Evolutionary conservation across 2,329 filamentous ascomycete genomes (phyloP).

Genomic region (Zopfia rhizophila): DNA sequence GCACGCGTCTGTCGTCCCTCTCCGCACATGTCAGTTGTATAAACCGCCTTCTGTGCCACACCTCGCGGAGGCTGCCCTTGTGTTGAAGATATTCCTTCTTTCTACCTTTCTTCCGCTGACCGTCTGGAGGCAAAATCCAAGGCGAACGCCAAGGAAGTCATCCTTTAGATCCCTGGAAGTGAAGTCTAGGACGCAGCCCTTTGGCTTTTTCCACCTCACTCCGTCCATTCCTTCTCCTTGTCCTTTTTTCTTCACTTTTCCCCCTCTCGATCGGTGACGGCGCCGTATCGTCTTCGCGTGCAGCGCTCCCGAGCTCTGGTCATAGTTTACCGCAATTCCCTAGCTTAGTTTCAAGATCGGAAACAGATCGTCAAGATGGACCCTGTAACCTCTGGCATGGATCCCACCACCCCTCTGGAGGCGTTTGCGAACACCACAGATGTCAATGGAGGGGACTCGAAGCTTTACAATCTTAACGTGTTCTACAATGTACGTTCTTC

Average conservation of each 20-base stretch:
- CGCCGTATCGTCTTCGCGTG: slow-evolving; percentile 1
- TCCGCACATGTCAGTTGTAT: slow-evolving; percentile 16
- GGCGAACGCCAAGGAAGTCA: slow-evolving; percentile 35
- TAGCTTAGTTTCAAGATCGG: slow-evolving; percentile 7
- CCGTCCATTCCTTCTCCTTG: slow-evolving; percentile 32
- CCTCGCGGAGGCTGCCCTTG: slow-evolving; percentile 15
- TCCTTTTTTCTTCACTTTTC: slow-evolving; percentile 6
- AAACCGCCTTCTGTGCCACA: slow-evolving; percentile 15
- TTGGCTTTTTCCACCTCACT: slow-evolving; percentile 31
- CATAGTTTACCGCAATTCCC: not conserved
- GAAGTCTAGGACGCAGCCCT: slow-evolving; percentile 20
- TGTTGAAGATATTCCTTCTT: slow-evolving; percentile 11
- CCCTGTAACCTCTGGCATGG: slow-evolving; percentile 36
- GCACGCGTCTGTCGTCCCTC: slow-evolving; percentile 3
- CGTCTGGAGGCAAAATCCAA: slow-evolving; percentile 8
- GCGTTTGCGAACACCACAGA: slow-evolving; percentile 67
- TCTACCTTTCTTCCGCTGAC: slow-evolving; percentile 2
- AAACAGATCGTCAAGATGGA: slow-evolving; percentile 37
- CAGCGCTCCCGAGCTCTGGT: slow-evolving; percentile 1
- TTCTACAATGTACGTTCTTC: slow-evolving; percentile 76
- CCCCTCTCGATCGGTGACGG: slow-evolving; percentile 1
- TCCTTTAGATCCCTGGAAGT: slow-evolving; percentile 32
- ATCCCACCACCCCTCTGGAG: slow-evolving; percentile 46
- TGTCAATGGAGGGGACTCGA: slow-evolving; percentile 72
- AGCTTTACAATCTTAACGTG: slow-evolving; percentile 79